phyloP scores from a whole-genome alignment of 345 rosid genomes.

The Gossypium rotundifolium region DNA sequence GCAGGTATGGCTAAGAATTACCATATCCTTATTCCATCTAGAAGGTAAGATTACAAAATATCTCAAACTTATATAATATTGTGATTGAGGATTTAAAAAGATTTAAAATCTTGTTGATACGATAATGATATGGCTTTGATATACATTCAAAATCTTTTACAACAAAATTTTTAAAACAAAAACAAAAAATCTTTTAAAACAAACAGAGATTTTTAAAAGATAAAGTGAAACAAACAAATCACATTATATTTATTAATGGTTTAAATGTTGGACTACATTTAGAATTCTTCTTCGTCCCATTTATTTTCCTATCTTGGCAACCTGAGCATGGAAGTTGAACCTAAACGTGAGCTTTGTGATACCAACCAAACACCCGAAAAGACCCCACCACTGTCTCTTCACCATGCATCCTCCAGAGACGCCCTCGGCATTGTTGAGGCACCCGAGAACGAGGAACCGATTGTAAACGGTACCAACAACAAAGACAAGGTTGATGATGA shows the following conservation, averaged over 20 bases:
- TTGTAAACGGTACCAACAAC: neutral
- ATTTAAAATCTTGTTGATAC: neutral
- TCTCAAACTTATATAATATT: neutral
- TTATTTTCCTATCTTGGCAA: neutral
- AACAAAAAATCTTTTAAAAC: neutral
- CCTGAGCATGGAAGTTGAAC: neutral
- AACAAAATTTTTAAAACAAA: too few species aligned
- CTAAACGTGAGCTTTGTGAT: neutral
- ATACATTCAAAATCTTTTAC: neutral
- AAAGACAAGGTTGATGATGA: neutral
- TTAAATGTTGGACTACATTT: neutral
- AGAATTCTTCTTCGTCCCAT: neutral
- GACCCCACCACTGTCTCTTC: neutral
- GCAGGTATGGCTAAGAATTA: too few species aligned
- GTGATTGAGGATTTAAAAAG: neutral
- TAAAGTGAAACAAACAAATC: neutral
- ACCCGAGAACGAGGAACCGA: neutral
- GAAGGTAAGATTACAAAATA: neutral
- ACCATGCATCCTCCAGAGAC: neutral
- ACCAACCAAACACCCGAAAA: neutral
- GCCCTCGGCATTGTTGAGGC: neutral
- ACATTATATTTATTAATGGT: neutral
- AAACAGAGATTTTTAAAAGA: neutral
- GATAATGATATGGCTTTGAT: constrained; percentile 1
- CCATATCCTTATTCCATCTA: too few species aligned